These are phyloP conservation scores for Hansfordia pulvinata DNA, from an alignment of 2,329 filamentous ascomycete genomes.

Conservation along the genomic window DNA sequence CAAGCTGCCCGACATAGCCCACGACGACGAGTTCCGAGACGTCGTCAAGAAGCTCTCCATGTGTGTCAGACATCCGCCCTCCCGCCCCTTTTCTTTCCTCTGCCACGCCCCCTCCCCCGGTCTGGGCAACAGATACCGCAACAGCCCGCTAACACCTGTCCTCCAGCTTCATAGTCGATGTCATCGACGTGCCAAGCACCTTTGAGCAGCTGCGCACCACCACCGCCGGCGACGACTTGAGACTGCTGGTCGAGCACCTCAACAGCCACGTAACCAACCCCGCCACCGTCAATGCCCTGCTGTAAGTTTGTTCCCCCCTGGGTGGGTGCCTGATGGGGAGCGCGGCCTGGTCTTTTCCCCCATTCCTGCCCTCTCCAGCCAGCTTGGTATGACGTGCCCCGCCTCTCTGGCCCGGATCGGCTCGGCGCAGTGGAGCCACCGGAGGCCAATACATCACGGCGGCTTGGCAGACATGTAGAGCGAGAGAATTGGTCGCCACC, in stretches of 20 bases:
- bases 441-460: no score
- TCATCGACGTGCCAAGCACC: slow-evolving; percentile 49
- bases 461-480: no score
- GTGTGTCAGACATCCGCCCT: slow-evolving; percentile 22
- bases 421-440: no score
- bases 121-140: neutral
- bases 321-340: neutral
- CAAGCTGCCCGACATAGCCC: slow-evolving; percentile 41
- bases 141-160: slow-evolving; percentile 4
- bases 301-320: slow-evolving; percentile 35
- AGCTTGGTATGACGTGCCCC: no score
- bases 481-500: no score
- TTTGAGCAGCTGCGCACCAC: slow-evolving; percentile 64
- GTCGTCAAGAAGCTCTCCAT: slow-evolving; percentile 54
- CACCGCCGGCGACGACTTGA: slow-evolving; percentile 43
- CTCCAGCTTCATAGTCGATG: slow-evolving; percentile 45
- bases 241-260: slow-evolving; percentile 49
- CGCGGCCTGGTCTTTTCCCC: neutral
- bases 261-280: slow-evolving; percentile 50
- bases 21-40: slow-evolving; percentile 46
- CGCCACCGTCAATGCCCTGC: slow-evolving; percentile 56
- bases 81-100: slow-evolving; percentile 1
- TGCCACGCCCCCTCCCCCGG: neutral
- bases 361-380: neutral
- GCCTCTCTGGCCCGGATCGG: no score